Base-by-base conservation (phyloP, 768 basidiomycete genomes). In the Pisolithus albus region DNA sequence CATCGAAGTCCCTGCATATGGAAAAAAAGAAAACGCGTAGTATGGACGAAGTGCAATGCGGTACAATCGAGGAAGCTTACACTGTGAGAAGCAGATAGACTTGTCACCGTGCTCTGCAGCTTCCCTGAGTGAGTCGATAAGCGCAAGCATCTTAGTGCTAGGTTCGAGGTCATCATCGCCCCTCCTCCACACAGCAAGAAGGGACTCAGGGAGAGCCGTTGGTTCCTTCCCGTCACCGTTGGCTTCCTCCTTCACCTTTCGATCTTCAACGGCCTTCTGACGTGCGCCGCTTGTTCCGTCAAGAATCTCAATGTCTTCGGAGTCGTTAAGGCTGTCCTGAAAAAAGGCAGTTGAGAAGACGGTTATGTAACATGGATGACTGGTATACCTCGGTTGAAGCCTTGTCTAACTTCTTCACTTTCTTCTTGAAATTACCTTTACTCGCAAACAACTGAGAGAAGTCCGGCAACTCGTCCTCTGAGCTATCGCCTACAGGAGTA, bases 31-130 rank as follows among this genome's bases (percentile, higher is more conserved):
- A 38, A 28, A 32, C 8, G 36, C 16, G 37, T 51, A 50, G 21
- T 42, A 51, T 7, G 19, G 2, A 41, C 19, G 7, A 11, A 28
- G 16, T 15, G 24, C 18, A 23, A 28, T n/a, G 1, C 28, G 34
- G 13, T 2, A 26, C 26, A n/a, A 10, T 16, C 39, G n/a, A 28
- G 7, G n/a, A 42, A 16, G 46, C 54, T 46, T 52, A 84, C 84
- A 87, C 63, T 87, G 85, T 5, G 83, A 84, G 64, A 82, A 87
- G 39, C 76, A 72, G 32, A 87, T 86, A 4, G 78, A 79, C 72
- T 87, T 87, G 61, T 87, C 85, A 0, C 82, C 83, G 5, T 71
- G 73, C 8, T 59, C 55, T 13, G 82, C 79, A 78, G 79, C 82
- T 51, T 82, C 71, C 58, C 79, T 75, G 56, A 91, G 68, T 43